Conservation (phyloP, 306 rosid genomes). For the Pyrus pyrifolia region DNA sequence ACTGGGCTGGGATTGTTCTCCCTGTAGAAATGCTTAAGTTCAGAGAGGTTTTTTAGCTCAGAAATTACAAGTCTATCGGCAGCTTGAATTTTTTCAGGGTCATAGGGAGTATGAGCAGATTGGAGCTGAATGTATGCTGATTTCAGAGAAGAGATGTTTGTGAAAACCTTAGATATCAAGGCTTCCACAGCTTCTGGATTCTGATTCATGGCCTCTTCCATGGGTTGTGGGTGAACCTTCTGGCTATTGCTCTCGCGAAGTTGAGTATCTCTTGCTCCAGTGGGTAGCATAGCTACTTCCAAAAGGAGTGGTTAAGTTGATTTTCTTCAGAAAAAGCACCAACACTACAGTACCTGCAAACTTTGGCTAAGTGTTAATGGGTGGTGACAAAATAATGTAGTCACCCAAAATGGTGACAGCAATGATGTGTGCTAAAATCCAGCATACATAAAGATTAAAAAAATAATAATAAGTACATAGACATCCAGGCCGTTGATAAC, state of each 20-base stretch:
- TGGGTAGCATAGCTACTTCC: conserved; percentile 90
- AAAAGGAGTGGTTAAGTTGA: conserved; percentile 32
- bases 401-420: neutral
- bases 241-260: conserved; percentile 87
- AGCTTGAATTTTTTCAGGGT: conserved; percentile 89
- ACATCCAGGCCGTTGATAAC: neutral
- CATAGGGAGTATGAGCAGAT: conserved; percentile 97
- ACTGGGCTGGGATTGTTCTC: conserved; percentile 95
- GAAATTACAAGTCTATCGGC: conserved; percentile 88
- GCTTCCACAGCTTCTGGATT: conserved; percentile 90
- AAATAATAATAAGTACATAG: neutral
- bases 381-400: neutral
- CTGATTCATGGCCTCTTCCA: conserved; percentile 96
- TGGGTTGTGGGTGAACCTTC: conserved; percentile 99
- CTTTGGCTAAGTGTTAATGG: conserved; percentile 26
- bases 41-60: conserved; percentile 88
- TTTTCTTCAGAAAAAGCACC: conserved; percentile 41
- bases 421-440: neutral
- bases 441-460: neutral
- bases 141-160: conserved; percentile 82
- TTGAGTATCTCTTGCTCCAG: conserved; percentile 83
- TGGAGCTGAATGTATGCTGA: conserved; percentile 95
- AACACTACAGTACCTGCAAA: conserved; percentile 43
- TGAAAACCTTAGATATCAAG: conserved; percentile 67
- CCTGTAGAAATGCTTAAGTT: conserved; percentile 93